These are phyloP conservation scores for Botrytis cinerea DNA, from an alignment of 2,329 filamentous ascomycete species.

Conservation along the genomic window DNA sequence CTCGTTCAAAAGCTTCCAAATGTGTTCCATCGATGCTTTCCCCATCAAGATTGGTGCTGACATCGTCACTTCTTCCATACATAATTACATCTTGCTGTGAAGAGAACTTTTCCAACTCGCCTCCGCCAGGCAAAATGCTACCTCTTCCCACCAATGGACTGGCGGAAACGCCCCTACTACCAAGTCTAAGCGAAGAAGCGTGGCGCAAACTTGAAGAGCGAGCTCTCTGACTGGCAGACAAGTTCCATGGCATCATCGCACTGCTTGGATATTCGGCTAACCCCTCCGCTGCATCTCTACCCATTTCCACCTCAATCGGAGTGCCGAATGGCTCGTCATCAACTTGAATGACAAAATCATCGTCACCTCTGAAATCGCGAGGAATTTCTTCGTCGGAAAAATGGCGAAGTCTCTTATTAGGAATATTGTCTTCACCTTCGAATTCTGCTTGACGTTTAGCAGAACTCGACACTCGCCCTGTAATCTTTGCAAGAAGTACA, in stretches of 20 bases:
- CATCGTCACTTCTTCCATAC: slow-evolving; percentile 13
- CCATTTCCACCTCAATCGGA: slow-evolving; percentile 62
- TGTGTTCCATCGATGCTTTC: neutral
- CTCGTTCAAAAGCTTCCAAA: neutral
- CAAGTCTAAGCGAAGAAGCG: slow-evolving; percentile 25
- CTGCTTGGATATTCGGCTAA: slow-evolving; percentile 68
- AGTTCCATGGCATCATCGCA: slow-evolving; percentile 67
- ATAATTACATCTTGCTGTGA: slow-evolving; percentile 24
- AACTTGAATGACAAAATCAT: slow-evolving; percentile 45
- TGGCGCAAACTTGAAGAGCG: slow-evolving; percentile 42
- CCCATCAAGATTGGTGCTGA: neutral
- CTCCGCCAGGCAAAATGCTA: slow-evolving; percentile 28
- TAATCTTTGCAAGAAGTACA: slow-evolving; percentile 47
- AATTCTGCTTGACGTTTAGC: neutral
- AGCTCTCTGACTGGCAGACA: slow-evolving; percentile 52
- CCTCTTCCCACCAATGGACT: slow-evolving; percentile 61
- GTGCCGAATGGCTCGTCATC: slow-evolving; percentile 39
- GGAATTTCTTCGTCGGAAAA: slow-evolving; percentile 38
- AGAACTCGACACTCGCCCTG: neutral
- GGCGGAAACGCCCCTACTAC: slow-evolving; percentile 55
- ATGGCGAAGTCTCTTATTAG: neutral
- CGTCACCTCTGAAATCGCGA: slow-evolving; percentile 34
- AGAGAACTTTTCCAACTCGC: slow-evolving; percentile 34
- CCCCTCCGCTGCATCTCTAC: slow-evolving; percentile 65
- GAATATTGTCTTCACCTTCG: neutral